Percentiles rank a stretch among this genome's conserved stretches.
Conservation (phyloP, 176 grass and related monocot genomes). For the Aegilops bicornis region DNA sequence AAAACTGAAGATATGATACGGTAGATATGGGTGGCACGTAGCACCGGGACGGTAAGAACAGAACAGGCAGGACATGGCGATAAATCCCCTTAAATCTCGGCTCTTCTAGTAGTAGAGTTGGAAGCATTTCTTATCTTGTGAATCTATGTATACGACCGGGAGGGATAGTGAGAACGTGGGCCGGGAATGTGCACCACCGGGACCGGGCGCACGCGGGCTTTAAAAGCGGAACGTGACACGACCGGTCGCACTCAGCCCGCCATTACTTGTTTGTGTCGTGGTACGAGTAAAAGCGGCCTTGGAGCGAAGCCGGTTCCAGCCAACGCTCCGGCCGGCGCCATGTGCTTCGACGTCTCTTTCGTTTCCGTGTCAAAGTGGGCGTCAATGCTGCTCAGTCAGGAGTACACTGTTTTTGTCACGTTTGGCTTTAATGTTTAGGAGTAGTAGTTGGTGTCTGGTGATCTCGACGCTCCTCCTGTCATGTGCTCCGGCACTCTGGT, state of each 20-base stretch:
- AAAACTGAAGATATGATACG: neutral
- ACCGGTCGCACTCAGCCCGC: no score
- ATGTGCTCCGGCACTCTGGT: neutral
- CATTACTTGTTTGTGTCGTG: neutral
- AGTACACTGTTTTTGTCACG: neutral
- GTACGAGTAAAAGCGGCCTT: constrained; percentile 7
- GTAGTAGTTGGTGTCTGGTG: no score
- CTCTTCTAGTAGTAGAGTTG: neutral
- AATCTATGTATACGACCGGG: neutral
- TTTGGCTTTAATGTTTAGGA: neutral
- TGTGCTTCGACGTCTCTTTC: neutral
- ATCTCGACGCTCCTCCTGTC: neutral
- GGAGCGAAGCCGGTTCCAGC: neutral
- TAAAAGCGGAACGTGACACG: neutral
- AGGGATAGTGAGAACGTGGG: neutral
- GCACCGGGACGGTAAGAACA: neutral
- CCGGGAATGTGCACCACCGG: neutral
- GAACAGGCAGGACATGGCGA: neutral
- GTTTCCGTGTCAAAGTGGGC: neutral
- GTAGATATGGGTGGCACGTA: neutral
- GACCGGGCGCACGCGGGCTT: neutral
- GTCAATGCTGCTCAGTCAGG: neutral
- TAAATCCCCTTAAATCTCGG: neutral
- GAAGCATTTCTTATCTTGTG: neutral
- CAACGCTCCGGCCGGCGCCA: neutral